Evolutionary conservation across 306 rosid species (phyloP).

Genomic region (Sesbania bispinosa): DNA sequence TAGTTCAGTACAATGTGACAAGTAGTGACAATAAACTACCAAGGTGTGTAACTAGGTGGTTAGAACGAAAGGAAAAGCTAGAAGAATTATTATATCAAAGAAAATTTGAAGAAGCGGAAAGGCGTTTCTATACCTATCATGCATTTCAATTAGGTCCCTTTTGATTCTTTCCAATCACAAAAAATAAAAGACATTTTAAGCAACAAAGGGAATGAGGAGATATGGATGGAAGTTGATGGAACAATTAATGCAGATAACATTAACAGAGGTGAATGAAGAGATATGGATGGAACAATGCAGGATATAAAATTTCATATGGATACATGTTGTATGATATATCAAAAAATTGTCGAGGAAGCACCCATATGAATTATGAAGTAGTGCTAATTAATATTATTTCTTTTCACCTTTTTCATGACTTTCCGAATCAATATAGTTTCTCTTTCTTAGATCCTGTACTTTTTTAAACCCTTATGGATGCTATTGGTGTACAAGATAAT

Average conservation of each 20-base stretch:
- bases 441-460: not conserved
- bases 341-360: no score
- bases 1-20: not conserved
- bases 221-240: no score
- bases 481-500: not conserved
- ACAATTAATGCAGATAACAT: no score
- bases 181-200: not conserved
- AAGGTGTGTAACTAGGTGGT: not conserved
- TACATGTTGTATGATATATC: no score
- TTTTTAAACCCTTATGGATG: not conserved
- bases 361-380: not conserved
- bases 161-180: slow-evolving; percentile 2
- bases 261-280: no score
- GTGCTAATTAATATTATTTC: not conserved
- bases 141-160: slow-evolving; percentile 5
- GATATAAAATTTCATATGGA: not conserved
- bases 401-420: not conserved
- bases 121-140: not conserved
- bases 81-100: not conserved
- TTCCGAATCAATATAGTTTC: not conserved
- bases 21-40: not conserved
- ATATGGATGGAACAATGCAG: slow-evolving; percentile 15
- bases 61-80: slow-evolving; percentile 1
- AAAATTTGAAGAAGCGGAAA: not conserved
- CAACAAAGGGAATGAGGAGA: slow-evolving; percentile 24